These are phyloP conservation scores for Dictyophora rubrovolvata DNA, from an alignment of 768 basidiomycete genomes.

Conservation along the genomic window DNA sequence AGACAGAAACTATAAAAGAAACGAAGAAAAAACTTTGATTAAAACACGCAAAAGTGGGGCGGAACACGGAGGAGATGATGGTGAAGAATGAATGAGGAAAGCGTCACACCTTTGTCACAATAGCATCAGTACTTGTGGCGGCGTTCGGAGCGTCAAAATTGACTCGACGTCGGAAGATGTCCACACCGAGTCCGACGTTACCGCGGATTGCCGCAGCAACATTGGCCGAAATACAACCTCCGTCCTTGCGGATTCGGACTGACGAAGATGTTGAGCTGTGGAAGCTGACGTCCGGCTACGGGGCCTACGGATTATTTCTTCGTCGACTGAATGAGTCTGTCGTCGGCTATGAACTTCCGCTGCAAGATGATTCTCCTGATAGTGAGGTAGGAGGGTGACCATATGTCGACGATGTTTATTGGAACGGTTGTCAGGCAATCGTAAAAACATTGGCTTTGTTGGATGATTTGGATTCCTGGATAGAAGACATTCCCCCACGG, in stretches of 20 bases:
- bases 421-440: slow-evolving; percentile 31
- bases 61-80: neutral
- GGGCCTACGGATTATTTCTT: slow-evolving; percentile 66
- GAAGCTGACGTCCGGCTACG: slow-evolving; percentile 61
- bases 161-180: neutral
- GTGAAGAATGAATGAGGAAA: neutral
- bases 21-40: neutral
- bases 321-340: slow-evolving; percentile 70
- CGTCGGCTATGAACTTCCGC: slow-evolving; percentile 48
- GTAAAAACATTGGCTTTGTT: slow-evolving; percentile 44
- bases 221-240: slow-evolving; percentile 1
- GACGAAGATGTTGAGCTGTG: slow-evolving; percentile 68
- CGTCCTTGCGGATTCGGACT: slow-evolving; percentile 37
- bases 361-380: slow-evolving; percentile 28
- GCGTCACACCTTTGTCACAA: neutral
- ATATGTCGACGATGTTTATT: slow-evolving; percentile 1
- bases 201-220: neutral
- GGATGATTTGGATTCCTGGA: slow-evolving; percentile 59
- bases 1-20: neutral
- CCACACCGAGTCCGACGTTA: neutral
- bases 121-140: neutral
- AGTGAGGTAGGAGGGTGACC: slow-evolving; percentile 14
- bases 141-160: neutral
- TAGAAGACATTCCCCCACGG: slow-evolving; percentile 70
- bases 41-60: neutral